Evolutionary conservation across 306 rosid genomes (phyloP), one percentile per base, ranked within the genome.

Genomic region (Cajanus cajan): DNA sequence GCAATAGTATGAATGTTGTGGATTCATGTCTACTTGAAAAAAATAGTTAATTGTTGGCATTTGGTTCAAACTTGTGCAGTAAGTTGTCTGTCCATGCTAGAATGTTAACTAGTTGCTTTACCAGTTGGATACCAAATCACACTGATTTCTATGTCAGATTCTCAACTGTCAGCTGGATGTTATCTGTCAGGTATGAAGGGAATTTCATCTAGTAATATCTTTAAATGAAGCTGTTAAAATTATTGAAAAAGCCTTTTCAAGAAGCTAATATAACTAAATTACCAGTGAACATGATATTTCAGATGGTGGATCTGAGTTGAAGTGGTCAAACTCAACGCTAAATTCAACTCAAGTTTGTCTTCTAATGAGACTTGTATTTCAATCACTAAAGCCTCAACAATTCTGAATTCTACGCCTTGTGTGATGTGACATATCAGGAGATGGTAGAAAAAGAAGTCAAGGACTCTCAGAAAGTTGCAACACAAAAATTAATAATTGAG

Each of bases 231-330:
- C 31, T 28, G 31, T 28, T 28, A 28, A 28, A 28, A 28, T 3
- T 28, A 28, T 28, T 28, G 31, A 28, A 28, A n/a, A 28, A 28
- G 31, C 66, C 51, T 70, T 51, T 70, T 16, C 63, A 33, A 48
- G 63, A 16, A 50, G 4, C 31, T 70, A 48, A 48, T 70, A 12
- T 7, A 69, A 25, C 44, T 45, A 15, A 45, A 9, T 4, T 47
- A 25, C 24, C 39, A 15, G 44, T n/a, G 21, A 86, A 65, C 86
- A 78, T 36, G 72, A 77, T 71, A 78, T 82, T 67, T 68, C 87
- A 54, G 86, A 63, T 9, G 86, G 50, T 78, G 92, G 83, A 63
- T 76, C 92, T 55, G 81, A 88, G 93, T 96, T 89, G 78, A 75
- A 75, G 81, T 64, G 2, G 15, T 84, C 77, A 62, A 73, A 21